Evolutionary conservation across 1,284 basidiomycete genomes (phyloP).

Genomic region (Psilocybe mexicana): DNA sequence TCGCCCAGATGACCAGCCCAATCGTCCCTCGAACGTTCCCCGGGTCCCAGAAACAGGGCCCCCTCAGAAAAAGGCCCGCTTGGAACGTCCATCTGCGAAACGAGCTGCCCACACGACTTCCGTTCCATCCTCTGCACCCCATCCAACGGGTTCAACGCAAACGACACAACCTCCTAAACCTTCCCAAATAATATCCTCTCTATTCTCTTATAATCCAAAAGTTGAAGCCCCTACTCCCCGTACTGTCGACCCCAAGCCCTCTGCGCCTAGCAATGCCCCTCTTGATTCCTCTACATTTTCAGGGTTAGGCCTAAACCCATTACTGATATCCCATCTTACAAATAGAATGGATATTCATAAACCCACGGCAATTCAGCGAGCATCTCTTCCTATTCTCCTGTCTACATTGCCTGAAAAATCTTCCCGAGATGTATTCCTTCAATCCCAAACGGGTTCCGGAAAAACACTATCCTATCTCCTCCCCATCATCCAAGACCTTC

Average conservation of each 20-base stretch:
- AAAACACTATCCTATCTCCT: constrained; percentile 96
- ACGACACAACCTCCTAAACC: constrained; percentile 33
- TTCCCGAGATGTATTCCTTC: constrained; percentile 87
- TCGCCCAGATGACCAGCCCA: constrained; percentile 33
- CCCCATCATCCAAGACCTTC: constrained; percentile 92
- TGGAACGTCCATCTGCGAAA: constrained; percentile 22
- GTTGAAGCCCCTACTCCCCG: constrained; percentile 44
- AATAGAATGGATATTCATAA: constrained; percentile 82
- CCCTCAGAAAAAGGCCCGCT: constrained; percentile 41
- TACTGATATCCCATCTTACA: constrained; percentile 79
- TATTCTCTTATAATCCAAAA: constrained; percentile 85
- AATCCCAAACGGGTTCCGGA: constrained; percentile 97
- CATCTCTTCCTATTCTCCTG: constrained; percentile 77
- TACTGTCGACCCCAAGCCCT: constrained; percentile 21
- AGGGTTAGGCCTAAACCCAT: constrained; percentile 78
- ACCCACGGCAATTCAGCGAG: constrained; percentile 91
- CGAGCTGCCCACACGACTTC: constrained; percentile 7
- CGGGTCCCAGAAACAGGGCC: constrained; percentile 47
- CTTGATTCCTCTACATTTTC: constrained; percentile 76
- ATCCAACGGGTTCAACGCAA: constrained; percentile 8
- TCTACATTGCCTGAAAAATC: constrained; percentile 40
- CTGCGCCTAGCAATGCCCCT: constrained; percentile 82
- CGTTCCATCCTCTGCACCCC: constrained; percentile 13
- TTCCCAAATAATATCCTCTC: constrained; percentile 84
- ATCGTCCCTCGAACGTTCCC: constrained; percentile 18